Evolutionary conservation across 2,329 filamentous ascomycete species (phyloP), one percentile per base, ranked within the genome.

Genomic region (Myriosclerotinia scirpicola): DNA sequence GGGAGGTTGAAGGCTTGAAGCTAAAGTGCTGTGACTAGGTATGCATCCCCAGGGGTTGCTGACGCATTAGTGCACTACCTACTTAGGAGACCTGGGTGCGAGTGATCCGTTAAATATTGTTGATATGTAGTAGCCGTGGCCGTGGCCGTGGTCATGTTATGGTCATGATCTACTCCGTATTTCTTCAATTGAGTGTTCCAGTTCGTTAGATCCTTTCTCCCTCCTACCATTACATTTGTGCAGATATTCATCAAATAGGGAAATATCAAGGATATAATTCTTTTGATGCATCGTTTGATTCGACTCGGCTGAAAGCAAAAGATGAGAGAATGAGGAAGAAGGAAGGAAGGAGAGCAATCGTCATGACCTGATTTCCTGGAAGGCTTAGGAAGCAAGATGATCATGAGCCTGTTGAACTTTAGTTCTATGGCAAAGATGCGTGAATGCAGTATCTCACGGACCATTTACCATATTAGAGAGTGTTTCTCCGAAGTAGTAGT

Each of bases 1-100:
- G 63, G 63, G 63, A 60, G 63, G 54, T n/a, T 30, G 36, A 56
- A 56, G 52, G 63, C 46, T n/a, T 30, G 36, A 56, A 56, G 52
- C 61, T 64, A 56, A 55, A 26, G 17, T 7, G 26, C 14, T 54
- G 22, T 52, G 20, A 6, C 34, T 54, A 36, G 52, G 8, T 12
- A 55, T 64, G 40, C 52, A 64, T n/a, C 34, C 26, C 20, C 54
- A 65, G 54, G 63, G 44, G 17, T 59, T 50, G 40, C 52, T 40
- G 54, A 7, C n/a, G 54, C 54, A 26, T 36, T 26, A 20, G n/a
- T 20, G 46, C 46, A 50, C n/a, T 50, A 30, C 22, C 26, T 34
- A 34, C 46, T 46, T 38, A 20, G n/a, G 34, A 54, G 17, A 38
- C 26, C 20, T 38, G 20, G 56, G 14, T 61, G 44, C 20, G 9